Evolutionary conservation across 176 grass and related monocot species (phyloP), one percentile per base, ranked within the genome.

Genomic region (Bonia amplexicaulis): DNA sequence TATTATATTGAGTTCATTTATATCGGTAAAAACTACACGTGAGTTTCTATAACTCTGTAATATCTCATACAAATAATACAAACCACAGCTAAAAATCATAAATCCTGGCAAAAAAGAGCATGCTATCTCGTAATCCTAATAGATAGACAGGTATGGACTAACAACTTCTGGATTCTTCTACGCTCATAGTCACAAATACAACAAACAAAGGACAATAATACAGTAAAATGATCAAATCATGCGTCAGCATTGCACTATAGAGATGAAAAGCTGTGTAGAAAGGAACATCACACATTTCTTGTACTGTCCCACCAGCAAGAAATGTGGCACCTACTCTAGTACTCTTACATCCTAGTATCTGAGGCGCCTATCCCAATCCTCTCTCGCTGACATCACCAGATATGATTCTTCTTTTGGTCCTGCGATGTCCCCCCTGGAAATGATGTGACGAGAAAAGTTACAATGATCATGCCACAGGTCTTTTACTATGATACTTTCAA

Each of bases 381-480:
- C 77, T 3, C 72, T 66, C 79, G 19, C 9, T 82, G 72, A 73
- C 65, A 54, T 82, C 83, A 86, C 65, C 46, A 58, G 22, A 55
- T 70, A 73, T n/a, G 68, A 83, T 90, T 74, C 79, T 31, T 39
- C 79, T 37, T 42, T 37, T 42, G 82, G 63, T 75, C 63, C 77
- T 25, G 25, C 12, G 82, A 47, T 14, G 52, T 15, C 59, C 84
- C 84, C 59, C 51, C 29, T 0, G 8, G 31, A 74, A 87, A 90
- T 83, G 89, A 90, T 90, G 80, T 17, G 7, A 1, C 1, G 6
- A 31, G 74, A 69, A 90, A 87, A 87, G 74, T 74, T 78, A 2
- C 26, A 47, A 82, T 66, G 10, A 77, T 72, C 64, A 17, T 53
- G 55, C 19, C 58, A 25, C 31, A 27, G 44, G 25, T 72, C 45